These are phyloP conservation scores for Panicum hallii DNA, from an alignment of 202 grass and related monocot genomes.

Conservation along the genomic window DNA sequence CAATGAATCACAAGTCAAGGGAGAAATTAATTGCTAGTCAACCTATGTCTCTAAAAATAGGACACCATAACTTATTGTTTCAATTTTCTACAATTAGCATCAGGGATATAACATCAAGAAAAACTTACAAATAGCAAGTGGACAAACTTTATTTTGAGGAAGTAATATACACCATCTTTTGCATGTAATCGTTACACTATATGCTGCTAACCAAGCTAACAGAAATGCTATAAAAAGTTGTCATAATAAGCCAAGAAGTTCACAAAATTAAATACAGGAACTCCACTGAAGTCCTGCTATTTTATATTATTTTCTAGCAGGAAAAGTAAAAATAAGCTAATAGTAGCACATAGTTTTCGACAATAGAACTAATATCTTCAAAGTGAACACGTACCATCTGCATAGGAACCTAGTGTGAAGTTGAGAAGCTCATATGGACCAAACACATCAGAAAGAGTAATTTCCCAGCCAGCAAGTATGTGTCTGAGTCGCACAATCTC, in stretches of 20 bases:
- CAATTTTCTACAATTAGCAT: conserved; percentile 19
- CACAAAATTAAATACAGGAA: background rate
- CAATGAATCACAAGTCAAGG: background rate
- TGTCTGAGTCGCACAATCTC: conserved; percentile 70
- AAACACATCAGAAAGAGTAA: conserved; percentile 85
- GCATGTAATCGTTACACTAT: background rate
- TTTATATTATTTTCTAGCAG: background rate
- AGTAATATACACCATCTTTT: background rate
- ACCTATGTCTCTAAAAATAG: background rate
- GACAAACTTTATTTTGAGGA: background rate
- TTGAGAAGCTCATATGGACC: conserved; percentile 97
- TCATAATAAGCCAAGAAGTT: background rate
- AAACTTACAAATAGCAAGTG: background rate
- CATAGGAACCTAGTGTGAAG: conserved; percentile 74
- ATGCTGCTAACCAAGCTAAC: conserved; percentile 4
- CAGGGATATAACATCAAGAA: background rate
- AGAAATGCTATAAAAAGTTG: background rate
- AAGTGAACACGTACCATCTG: conserved; percentile 58
- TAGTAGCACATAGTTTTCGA: background rate
- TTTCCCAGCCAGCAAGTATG: conserved; percentile 85
- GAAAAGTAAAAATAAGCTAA: background rate
- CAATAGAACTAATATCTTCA: background rate
- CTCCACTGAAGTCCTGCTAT: background rate
- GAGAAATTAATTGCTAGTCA: background rate
- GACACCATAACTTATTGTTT: background rate